Evolutionary conservation across 176 grass and related monocot species (phyloP).

Genomic region (Oryza officinalis): DNA sequence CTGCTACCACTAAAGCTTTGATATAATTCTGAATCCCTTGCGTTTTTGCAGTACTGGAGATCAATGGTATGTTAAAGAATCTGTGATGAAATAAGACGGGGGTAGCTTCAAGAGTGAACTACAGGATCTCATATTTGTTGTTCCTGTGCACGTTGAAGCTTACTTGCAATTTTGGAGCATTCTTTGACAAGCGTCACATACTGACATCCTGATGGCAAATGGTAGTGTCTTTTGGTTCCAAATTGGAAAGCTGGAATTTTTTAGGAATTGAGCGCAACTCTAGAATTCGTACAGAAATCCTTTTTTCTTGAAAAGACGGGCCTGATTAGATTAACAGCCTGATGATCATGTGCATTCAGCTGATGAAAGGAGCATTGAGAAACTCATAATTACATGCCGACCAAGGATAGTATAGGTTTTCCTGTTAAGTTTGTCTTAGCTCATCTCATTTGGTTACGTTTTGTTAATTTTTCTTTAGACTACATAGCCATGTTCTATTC

Average conservation of each 20-base stretch:
- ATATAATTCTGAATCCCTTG: slow-evolving; percentile 17
- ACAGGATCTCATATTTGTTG: neutral
- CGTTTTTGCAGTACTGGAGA: slow-evolving; percentile 68
- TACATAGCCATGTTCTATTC: neutral
- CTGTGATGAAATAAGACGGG: slow-evolving; percentile 65
- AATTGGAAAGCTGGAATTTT: slow-evolving; percentile 21
- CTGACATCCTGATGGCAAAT: slow-evolving; percentile 6
- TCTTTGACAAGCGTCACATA: slow-evolving; percentile 17
- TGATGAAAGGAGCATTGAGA: slow-evolving; percentile 14
- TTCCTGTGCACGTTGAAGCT: neutral
- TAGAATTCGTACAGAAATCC: neutral
- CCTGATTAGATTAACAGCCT: slow-evolving; percentile 10
- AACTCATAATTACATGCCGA: slow-evolving; percentile 30
- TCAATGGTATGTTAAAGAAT: slow-evolving; percentile 77
- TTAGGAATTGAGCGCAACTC: neutral
- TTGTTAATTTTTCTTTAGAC: neutral
- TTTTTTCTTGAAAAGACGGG: neutral
- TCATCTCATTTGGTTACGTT: neutral
- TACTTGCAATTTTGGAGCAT: slow-evolving; percentile 36
- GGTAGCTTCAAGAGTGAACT: neutral
- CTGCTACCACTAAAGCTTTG: slow-evolving; percentile 14
- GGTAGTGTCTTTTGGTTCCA: neutral
- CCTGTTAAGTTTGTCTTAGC: neutral
- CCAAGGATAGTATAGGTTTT: slow-evolving; percentile 18
- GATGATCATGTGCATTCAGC: neutral